Percentiles rank a stretch among this genome's conserved stretches.
Conservation (phyloP, 257 asterid genomes). For the Lavandula angustifolia region DNA sequence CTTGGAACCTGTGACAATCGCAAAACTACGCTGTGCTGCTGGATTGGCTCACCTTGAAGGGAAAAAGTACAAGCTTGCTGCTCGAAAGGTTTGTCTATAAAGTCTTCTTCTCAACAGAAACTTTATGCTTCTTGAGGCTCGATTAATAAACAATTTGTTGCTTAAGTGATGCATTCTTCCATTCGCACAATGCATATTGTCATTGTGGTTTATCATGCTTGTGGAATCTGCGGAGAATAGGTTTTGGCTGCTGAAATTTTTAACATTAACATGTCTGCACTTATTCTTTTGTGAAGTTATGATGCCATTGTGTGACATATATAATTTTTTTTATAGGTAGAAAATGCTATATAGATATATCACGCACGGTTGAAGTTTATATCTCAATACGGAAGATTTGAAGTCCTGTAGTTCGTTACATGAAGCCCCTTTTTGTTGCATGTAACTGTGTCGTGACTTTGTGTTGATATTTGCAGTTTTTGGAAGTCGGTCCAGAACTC, state of each 20-base stretch:
- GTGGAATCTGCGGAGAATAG: too few relatives aligned
- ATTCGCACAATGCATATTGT: neutral
- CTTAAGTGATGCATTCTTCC: neutral
- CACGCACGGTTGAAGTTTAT: neutral
- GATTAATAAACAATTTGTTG: neutral
- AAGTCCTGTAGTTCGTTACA: constrained; percentile 4
- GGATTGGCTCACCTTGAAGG: constrained; percentile 87
- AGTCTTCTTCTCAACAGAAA: neutral
- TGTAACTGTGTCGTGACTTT: constrained; percentile 9
- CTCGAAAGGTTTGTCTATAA: constrained; percentile 73
- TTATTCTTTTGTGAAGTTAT: too few relatives aligned
- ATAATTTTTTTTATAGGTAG: neutral
- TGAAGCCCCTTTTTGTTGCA: neutral
- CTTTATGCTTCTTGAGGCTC: neutral
- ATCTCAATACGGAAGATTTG: neutral
- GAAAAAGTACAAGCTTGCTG: constrained; percentile 88
- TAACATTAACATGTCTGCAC: neutral
- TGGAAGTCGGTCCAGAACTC: constrained; percentile 83
- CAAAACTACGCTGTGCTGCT: constrained; percentile 83
- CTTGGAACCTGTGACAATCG: constrained; percentile 61
- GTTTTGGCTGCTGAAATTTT: neutral
- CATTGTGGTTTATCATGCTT: neutral
- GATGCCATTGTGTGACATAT: too few relatives aligned
- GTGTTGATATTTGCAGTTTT: constrained; percentile 57
- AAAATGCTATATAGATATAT: constrained; percentile 8